Percentiles rank a stretch among this genome's conserved stretches.
phyloP scores from a whole-genome alignment of 2,329 filamentous ascomycete species.

The Ilyonectria robusta region DNA sequence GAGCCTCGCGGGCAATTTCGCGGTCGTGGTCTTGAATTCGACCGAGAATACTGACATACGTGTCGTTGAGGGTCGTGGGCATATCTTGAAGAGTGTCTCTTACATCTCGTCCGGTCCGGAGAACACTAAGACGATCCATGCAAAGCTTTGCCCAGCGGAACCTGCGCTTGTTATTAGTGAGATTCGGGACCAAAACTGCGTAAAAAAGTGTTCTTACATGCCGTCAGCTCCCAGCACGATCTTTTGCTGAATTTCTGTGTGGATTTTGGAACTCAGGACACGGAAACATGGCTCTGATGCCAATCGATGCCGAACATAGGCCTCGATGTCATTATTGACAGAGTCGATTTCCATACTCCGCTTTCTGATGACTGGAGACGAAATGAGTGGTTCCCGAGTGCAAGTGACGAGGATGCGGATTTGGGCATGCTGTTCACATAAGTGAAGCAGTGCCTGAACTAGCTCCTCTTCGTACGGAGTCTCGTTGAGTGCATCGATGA shows the following conservation, averaged over 20 bases:
- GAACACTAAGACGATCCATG: conserved; percentile 43
- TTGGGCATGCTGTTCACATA: conserved; percentile 36
- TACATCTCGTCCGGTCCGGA: conserved; percentile 43
- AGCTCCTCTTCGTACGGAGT: conserved; percentile 34
- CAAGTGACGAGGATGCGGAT: conserved; percentile 42
- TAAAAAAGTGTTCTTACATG: conserved; percentile 35
- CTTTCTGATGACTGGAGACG: conserved; percentile 23
- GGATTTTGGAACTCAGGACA: conserved; percentile 36
- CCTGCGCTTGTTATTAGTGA: conserved; percentile 25
- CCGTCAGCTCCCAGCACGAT: conserved; percentile 40
- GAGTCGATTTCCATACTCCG: conserved; percentile 34
- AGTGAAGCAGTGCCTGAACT: conserved; percentile 26
- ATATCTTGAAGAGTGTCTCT: conserved; percentile 37
- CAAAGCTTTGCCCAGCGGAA: conserved; percentile 50
- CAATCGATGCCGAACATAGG: conserved; percentile 41
- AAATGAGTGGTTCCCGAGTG: conserved; percentile 30
- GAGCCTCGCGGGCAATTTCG: conserved; percentile 42
- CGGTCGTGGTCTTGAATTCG: conserved; percentile 43
- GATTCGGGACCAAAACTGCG: not conserved
- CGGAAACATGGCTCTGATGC: conserved; percentile 36
- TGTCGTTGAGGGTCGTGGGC: conserved; percentile 42
- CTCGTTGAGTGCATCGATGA: conserved; percentile 45
- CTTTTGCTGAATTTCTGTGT: conserved; percentile 40
- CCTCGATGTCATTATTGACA: conserved; percentile 43
- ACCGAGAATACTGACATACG: conserved; percentile 42